A percentile compares a stretch with the other conserved stretches of the same genome.
These are phyloP conservation scores for Exophiala oligosperma DNA, from an alignment of 2,329 filamentous ascomycete species.

Conservation along the genomic window DNA sequence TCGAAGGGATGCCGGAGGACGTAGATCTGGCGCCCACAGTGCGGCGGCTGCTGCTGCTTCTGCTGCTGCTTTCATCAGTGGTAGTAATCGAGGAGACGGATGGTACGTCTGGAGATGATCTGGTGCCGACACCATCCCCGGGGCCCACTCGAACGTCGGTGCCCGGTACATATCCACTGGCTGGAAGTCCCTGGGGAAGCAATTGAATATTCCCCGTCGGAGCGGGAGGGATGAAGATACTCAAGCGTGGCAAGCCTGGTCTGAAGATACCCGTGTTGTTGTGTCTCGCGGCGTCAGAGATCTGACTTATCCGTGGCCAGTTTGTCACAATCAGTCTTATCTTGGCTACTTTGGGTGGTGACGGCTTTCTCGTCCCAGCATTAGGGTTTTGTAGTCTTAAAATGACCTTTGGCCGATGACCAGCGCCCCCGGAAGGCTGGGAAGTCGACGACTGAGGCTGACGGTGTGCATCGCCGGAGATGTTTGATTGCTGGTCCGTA, in stretches of 20 bases:
- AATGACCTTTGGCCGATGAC: not conserved
- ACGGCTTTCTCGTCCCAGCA: too few relatives aligned
- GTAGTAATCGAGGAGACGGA: too few relatives aligned
- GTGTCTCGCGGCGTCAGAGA: too few relatives aligned
- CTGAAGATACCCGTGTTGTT: not conserved
- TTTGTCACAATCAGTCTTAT: too few relatives aligned
- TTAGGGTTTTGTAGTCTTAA: not conserved
- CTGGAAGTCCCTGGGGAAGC: not conserved
- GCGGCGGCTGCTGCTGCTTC: not conserved
- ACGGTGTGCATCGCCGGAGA: not conserved
- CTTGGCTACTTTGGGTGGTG: too few relatives aligned
- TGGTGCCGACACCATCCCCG: too few relatives aligned
- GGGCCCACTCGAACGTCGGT: too few relatives aligned
- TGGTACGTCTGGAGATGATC: too few relatives aligned
- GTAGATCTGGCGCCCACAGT: not conserved
- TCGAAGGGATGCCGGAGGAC: not conserved
- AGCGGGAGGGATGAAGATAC: not conserved
- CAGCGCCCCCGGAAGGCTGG: not conserved
- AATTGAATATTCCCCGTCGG: not conserved
- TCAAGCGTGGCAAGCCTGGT: not conserved
- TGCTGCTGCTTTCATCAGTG: not conserved
- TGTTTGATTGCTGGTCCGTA: not conserved
- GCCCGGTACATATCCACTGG: too few relatives aligned
- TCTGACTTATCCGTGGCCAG: too few relatives aligned
- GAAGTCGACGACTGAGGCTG: not conserved